These are phyloP conservation scores for Phaffia tasmanica DNA, from an alignment of 768 basidiomycete species.

Conservation along the genomic window DNA sequence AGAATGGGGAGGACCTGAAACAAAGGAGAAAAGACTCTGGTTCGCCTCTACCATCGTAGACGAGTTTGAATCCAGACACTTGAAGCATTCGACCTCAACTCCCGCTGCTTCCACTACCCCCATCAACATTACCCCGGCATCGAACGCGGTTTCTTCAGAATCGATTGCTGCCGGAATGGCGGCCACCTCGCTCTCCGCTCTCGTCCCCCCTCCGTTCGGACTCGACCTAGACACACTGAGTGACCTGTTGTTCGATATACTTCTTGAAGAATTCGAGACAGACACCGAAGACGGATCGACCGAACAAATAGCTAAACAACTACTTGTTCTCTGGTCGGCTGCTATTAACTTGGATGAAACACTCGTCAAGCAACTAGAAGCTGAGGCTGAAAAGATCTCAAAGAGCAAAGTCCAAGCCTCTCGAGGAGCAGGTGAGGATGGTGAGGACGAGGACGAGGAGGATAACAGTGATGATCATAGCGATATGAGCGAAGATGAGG, in stretches of 20 bases:
- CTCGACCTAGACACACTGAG: slow-evolving; percentile 69
- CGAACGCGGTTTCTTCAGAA: too few relatives aligned
- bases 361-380: slow-evolving; percentile 43
- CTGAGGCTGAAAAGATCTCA: neutral
- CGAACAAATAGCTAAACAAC: slow-evolving; percentile 58
- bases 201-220: slow-evolving; percentile 27
- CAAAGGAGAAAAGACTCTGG: slow-evolving; percentile 65
- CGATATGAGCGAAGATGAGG: slow-evolving; percentile 31
- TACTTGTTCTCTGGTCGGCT: slow-evolving; percentile 53
- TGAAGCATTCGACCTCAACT: neutral
- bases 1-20: slow-evolving; percentile 71
- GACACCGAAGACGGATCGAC: slow-evolving; percentile 75
- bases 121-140: slow-evolving; percentile 5
- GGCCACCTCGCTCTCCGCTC: neutral
- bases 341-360: slow-evolving; percentile 43
- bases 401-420: slow-evolving; percentile 4
- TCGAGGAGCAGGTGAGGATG: slow-evolving; percentile 55
- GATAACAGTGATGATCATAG: slow-evolving; percentile 35
- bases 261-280: slow-evolving; percentile 78
- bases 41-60: slow-evolving; percentile 49
- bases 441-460: slow-evolving; percentile 44
- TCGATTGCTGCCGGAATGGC: neutral
- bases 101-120: slow-evolving; percentile 32
- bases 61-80: slow-evolving; percentile 32
- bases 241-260: slow-evolving; percentile 65